These are phyloP conservation scores for Trichaptum fuscoviolaceum DNA, from an alignment of 768 basidiomycete species.

Conservation along the genomic window DNA sequence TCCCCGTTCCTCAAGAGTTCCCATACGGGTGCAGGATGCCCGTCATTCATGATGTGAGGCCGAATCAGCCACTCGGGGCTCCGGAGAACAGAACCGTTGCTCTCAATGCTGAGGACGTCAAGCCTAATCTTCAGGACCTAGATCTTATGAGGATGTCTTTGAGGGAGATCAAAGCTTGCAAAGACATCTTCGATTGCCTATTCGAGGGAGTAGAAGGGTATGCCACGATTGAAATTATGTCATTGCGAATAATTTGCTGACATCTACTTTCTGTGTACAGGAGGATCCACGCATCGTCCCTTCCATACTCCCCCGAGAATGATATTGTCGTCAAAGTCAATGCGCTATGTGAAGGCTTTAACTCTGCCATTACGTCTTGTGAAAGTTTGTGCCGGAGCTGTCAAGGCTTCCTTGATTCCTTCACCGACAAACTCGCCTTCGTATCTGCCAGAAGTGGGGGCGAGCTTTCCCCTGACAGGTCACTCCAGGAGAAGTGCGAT, in stretches of 20 bases:
- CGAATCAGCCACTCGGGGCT: background rate
- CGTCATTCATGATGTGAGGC: background rate
- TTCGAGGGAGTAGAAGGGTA: background rate
- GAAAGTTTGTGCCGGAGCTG: too few species aligned
- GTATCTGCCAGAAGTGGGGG: background rate
- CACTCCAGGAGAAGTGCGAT: background rate
- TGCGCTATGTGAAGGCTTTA: too few species aligned
- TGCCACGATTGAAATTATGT: background rate
- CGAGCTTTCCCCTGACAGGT: background rate
- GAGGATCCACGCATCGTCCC: background rate
- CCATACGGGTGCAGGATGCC: background rate
- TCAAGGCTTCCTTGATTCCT: too few species aligned
- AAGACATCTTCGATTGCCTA: too few species aligned
- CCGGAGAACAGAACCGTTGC: background rate
- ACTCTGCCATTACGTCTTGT: too few species aligned
- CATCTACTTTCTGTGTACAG: background rate
- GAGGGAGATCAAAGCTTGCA: background rate
- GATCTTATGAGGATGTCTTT: background rate
- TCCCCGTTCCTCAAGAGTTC: background rate
- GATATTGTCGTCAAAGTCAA: too few species aligned
- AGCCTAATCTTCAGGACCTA: background rate
- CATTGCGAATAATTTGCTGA: background rate
- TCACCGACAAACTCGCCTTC: background rate
- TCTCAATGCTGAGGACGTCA: background rate
- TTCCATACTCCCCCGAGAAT: background rate